Percentiles rank a stretch among this genome's conserved stretches.
phyloP scores from a whole-genome alignment of 495 filamentous ascomycete genomes.

The Aspergillus bertholletiae region DNA sequence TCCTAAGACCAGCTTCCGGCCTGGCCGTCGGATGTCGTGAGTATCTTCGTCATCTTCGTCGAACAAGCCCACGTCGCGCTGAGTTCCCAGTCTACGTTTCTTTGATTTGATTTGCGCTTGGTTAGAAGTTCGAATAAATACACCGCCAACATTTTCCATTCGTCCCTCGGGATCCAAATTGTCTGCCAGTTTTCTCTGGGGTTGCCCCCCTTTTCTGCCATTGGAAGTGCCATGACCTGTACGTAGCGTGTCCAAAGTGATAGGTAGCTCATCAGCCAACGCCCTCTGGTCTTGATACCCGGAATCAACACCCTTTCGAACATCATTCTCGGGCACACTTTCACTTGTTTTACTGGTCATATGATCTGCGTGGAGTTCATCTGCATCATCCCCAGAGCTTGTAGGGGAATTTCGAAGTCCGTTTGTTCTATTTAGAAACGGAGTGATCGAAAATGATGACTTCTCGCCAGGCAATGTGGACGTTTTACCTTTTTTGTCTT shows the following conservation, averaged over 20 bases:
- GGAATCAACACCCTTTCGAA: neutral
- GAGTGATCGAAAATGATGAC: conserved; percentile 88
- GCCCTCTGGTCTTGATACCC: neutral
- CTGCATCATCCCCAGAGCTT: conserved; percentile 29
- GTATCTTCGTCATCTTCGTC: conserved; percentile 56
- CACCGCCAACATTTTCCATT: neutral
- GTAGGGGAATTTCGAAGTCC: conserved; percentile 42
- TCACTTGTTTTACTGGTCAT: neutral
- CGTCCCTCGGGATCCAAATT: conserved; percentile 4
- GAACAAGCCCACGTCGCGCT: conserved; percentile 63
- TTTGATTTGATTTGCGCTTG: conserved; percentile 59
- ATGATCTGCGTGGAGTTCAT: conserved; percentile 16
- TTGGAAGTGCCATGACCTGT: neutral
- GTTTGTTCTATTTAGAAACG: conserved; percentile 77
- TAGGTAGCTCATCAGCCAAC: neutral
- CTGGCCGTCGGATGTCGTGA: conserved; percentile 27
- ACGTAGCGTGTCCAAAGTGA: neutral
- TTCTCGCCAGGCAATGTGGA: conserved; percentile 71
- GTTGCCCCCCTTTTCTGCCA: neutral
- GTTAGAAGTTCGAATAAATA: conserved; percentile 4
- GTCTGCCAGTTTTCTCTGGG: neutral
- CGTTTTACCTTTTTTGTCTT: conserved; percentile 49
- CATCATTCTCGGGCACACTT: neutral
- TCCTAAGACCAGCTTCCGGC: conserved; percentile 26
- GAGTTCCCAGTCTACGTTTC: conserved; percentile 69